Evolutionary conservation across 2,329 filamentous ascomycete genomes (phyloP).

Genomic region (Colletotrichum sp.): DNA sequence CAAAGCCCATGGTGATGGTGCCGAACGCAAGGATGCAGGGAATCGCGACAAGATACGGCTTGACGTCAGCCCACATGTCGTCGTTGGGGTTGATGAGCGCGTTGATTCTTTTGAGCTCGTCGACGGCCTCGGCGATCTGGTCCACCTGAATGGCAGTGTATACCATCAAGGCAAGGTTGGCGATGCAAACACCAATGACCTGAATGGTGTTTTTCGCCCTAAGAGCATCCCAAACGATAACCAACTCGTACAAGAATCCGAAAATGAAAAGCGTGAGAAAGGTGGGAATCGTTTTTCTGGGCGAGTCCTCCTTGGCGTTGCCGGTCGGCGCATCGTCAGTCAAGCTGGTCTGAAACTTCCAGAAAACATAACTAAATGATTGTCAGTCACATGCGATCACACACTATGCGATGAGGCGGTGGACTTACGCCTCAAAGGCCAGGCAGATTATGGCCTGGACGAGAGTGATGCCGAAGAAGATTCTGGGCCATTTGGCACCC

Average conservation of each 20-base stretch:
- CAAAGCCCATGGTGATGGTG: constrained; percentile 74
- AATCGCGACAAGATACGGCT: constrained; percentile 82
- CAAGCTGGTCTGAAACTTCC: constrained; percentile 75
- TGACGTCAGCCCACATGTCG: constrained; percentile 71
- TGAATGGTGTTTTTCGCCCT: constrained; percentile 98
- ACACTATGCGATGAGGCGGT: not conserved
- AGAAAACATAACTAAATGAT: constrained; percentile 82
- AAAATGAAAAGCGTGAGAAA: constrained; percentile 98
- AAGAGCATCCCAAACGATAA: constrained; percentile 92
- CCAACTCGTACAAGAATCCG: constrained; percentile 89
- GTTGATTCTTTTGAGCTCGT: constrained; percentile 47
- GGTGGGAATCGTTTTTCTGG: constrained; percentile 81
- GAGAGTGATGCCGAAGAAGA: constrained; percentile 77
- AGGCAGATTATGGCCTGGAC: constrained; percentile 82
- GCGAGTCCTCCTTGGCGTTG: constrained; percentile 49
- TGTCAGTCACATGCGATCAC: not conserved
- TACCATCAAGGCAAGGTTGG: constrained; percentile 89
- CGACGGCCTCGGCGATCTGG: constrained; percentile 81
- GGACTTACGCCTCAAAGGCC: constrained; percentile 81
- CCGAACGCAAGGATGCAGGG: constrained; percentile 82
- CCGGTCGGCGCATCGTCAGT: constrained; percentile 33
- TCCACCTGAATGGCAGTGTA: constrained; percentile 94
- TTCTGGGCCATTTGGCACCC: constrained; percentile 85
- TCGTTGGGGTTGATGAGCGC: constrained; percentile 32
- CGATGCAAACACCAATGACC: constrained; percentile 91